Conservation (phyloP, 2,329 filamentous ascomycete genomes). For the Podosphaera aphanis region DNA sequence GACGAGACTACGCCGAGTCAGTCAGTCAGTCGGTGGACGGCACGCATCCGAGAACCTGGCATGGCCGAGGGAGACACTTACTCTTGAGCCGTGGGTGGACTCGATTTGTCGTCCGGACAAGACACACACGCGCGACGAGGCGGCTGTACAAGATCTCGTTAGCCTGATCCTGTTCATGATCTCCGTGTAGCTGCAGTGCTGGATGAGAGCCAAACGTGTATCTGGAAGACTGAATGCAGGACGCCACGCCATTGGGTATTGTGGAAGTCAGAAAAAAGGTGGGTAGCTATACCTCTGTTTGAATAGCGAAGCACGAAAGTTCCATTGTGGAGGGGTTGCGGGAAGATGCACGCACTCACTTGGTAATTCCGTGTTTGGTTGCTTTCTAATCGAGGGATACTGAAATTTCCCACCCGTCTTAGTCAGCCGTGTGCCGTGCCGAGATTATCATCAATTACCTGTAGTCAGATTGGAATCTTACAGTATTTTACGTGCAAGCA, state of each 20-base stretch:
- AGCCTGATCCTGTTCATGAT: too few species aligned
- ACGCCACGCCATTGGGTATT: not conserved
- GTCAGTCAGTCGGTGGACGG: too few species aligned
- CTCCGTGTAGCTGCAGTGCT: too few species aligned
- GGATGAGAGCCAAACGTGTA: too few species aligned
- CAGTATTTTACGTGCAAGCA: not conserved
- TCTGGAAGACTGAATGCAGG: too few species aligned
- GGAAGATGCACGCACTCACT: not conserved
- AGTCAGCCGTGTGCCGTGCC: not conserved
- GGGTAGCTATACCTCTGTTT: not conserved
- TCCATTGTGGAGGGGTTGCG: not conserved
- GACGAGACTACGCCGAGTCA: conserved; percentile 32
- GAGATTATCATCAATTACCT: not conserved
- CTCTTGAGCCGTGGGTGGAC: too few species aligned
- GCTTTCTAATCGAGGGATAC: not conserved
- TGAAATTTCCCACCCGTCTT: not conserved
- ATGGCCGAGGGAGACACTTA: not conserved
- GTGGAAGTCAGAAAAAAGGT: not conserved
- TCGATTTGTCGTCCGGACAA: too few species aligned
- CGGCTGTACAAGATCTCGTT: too few species aligned
- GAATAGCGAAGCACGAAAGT: not conserved
- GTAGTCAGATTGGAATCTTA: not conserved
- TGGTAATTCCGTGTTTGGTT: not conserved
- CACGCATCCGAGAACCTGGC: not conserved
- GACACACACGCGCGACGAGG: too few species aligned